Evolutionary conservation across 73 alveolate genomes (phyloP).

Genomic region (Blepharisma stoltei): DNA sequence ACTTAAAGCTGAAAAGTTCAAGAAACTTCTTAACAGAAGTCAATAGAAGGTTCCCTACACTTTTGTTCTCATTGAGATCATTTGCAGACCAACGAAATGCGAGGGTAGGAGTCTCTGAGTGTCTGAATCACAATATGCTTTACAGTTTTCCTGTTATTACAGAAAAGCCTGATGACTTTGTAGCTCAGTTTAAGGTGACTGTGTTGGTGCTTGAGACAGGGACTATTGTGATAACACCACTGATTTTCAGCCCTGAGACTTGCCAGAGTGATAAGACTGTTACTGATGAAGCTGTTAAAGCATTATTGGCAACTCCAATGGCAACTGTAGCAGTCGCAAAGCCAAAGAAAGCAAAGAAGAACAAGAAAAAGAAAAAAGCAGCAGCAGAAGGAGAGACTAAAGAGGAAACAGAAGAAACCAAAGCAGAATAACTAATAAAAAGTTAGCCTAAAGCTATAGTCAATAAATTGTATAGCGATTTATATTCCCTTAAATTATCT

Average conservation of each 20-base stretch:
- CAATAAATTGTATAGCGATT: too few species aligned
- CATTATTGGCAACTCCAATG: background rate
- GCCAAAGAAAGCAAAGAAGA: constrained; percentile 33
- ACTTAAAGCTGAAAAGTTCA: constrained; percentile 46
- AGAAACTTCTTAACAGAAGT: constrained; percentile 88
- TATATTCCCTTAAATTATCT: too few species aligned
- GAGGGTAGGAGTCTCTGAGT: constrained; percentile 87
- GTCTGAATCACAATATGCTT: constrained; percentile 80
- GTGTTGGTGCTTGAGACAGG: constrained; percentile 76
- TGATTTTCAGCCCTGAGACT: constrained; percentile 50
- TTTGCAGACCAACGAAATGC: constrained; percentile 86
- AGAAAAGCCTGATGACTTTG: constrained; percentile 75
- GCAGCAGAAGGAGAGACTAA: background rate
- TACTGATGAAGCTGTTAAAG: constrained; percentile 35
- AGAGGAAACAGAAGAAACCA: too few species aligned
- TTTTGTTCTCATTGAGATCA: constrained; percentile 89
- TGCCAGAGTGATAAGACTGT: constrained; percentile 63
- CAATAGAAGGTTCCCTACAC: constrained; percentile 87
- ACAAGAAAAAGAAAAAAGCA: constrained; percentile 48
- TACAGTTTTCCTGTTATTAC: constrained; percentile 82
- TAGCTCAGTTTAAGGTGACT: constrained; percentile 86
- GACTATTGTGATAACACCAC: constrained; percentile 63
- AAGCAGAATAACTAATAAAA: too few species aligned
- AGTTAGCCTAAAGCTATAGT: too few species aligned
- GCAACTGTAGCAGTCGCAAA: constrained; percentile 42